Conservation (phyloP, 2,329 filamentous ascomycete genomes). For the Ophiostoma piceae region DNA sequence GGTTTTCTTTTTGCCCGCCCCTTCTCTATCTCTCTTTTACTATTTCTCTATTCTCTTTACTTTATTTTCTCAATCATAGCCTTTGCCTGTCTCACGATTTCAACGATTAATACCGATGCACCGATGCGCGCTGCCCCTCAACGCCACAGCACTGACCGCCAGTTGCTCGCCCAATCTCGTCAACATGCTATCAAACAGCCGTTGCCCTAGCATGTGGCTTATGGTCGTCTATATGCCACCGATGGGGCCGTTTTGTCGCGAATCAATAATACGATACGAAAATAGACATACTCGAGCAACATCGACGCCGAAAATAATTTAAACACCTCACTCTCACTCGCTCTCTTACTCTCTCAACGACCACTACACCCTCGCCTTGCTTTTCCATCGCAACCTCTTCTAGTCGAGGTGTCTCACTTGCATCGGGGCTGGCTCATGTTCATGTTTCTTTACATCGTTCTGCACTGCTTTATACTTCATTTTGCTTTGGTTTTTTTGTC, state of each 20-base stretch:
- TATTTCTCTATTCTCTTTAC: neutral
- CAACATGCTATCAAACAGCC: neutral
- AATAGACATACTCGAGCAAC: neutral
- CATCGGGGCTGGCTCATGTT: constrained; percentile 19
- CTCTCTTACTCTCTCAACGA: neutral
- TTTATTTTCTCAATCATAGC: constrained; percentile 10
- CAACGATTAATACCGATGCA: constrained; percentile 9
- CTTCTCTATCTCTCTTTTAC: neutral
- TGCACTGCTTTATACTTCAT: neutral
- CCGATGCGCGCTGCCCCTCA: constrained; percentile 5
- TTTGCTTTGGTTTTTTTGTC: neutral
- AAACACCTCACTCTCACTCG: neutral
- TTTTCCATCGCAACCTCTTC: neutral
- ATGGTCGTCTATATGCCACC: neutral
- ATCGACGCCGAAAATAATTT: neutral
- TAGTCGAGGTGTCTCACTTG: constrained; percentile 6
- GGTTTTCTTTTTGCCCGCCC: neutral
- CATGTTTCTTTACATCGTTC: neutral
- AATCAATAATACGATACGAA: neutral
- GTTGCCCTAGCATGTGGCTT: neutral
- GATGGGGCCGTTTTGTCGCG: neutral
- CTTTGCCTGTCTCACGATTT: constrained; percentile 10
- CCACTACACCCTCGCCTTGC: neutral
- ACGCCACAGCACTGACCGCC: neutral
- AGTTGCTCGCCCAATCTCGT: neutral